Percentiles rank a stretch among this genome's conserved stretches.
These are phyloP conservation scores for Pyricularia sp. DNA, from an alignment of 2,329 filamentous ascomycete genomes.

Conservation along the genomic window DNA sequence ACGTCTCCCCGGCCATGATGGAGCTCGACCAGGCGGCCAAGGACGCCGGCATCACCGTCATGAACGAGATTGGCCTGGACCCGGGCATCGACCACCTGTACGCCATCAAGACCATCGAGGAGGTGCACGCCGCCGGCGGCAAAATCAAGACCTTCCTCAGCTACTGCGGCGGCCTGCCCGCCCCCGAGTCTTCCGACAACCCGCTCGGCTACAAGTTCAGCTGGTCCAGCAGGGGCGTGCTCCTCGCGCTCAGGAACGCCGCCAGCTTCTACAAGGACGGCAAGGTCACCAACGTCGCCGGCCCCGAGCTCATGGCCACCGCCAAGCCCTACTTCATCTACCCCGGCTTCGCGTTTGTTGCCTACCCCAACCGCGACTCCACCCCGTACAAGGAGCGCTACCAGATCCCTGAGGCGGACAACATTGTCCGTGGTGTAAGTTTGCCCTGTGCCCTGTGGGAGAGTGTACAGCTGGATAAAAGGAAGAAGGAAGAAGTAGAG, in stretches of 20 bases:
- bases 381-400: slow-evolving; percentile 84
- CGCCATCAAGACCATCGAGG: slow-evolving; percentile 78
- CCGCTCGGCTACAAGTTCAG: slow-evolving; percentile 73
- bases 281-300: slow-evolving; percentile 56
- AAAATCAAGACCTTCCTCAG: slow-evolving; percentile 75
- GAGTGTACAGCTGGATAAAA: not conserved
- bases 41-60: slow-evolving; percentile 88
- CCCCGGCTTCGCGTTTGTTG: slow-evolving; percentile 80
- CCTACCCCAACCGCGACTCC: slow-evolving; percentile 88
- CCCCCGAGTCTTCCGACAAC: slow-evolving; percentile 70
- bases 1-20: slow-evolving; percentile 86
- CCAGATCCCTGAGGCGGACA: slow-evolving; percentile 84
- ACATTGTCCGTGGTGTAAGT: slow-evolving; percentile 56
- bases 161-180: slow-evolving; percentile 75
- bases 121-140: slow-evolving; percentile 80
- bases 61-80: slow-evolving; percentile 87
- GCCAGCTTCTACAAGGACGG: slow-evolving; percentile 77
- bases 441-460: not conserved
- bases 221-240: slow-evolving; percentile 65
- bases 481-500: not conserved
- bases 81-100: slow-evolving; percentile 67
- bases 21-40: slow-evolving; percentile 78
- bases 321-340: slow-evolving; percentile 90
- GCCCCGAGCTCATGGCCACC: slow-evolving; percentile 68
- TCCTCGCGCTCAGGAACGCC: slow-evolving; percentile 79